phyloP scores from a whole-genome alignment of 176 grass and related monocot species.

The Aegilops tauschii region DNA sequence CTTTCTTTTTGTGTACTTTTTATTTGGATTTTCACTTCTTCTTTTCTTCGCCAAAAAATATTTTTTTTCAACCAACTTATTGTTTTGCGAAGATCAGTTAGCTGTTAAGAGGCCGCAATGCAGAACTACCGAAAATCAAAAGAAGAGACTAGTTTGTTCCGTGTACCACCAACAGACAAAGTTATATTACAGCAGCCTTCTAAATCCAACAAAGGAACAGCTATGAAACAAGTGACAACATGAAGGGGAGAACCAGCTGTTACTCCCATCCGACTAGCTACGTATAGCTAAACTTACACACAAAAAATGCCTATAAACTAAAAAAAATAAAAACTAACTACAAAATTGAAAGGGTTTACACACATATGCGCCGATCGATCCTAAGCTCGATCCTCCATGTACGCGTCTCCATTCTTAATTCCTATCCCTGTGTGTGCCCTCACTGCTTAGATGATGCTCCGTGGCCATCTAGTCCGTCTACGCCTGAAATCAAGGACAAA shows the following conservation, averaged over 20 bases:
- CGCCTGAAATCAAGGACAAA: background rate
- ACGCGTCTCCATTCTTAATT: background rate
- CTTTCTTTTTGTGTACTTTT: too few species aligned
- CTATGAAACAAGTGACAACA: conserved; percentile 6
- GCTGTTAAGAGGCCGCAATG: background rate
- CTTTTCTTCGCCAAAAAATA: too few species aligned
- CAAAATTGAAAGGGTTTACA: conserved; percentile 40
- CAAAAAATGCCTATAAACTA: background rate
- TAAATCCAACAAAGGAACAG: conserved; percentile 34
- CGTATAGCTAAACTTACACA: conserved; percentile 2
- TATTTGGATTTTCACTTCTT: too few species aligned
- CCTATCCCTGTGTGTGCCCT: background rate
- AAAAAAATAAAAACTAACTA: conserved; percentile 4
- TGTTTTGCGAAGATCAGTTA: too few species aligned
- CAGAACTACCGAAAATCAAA: background rate
- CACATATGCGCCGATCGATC: background rate
- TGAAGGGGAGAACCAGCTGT: background rate
- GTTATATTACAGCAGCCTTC: conserved; percentile 43
- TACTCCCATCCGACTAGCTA: conserved; percentile 1
- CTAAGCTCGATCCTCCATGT: background rate
- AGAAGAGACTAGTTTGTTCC: background rate
- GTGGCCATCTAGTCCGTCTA: background rate
- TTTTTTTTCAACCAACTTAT: too few species aligned
- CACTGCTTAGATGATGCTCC: background rate
- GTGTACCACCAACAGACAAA: conserved; percentile 5